These are phyloP conservation scores for Capronia epimyces DNA, from an alignment of 2,329 filamentous ascomycete species.

Conservation along the genomic window DNA sequence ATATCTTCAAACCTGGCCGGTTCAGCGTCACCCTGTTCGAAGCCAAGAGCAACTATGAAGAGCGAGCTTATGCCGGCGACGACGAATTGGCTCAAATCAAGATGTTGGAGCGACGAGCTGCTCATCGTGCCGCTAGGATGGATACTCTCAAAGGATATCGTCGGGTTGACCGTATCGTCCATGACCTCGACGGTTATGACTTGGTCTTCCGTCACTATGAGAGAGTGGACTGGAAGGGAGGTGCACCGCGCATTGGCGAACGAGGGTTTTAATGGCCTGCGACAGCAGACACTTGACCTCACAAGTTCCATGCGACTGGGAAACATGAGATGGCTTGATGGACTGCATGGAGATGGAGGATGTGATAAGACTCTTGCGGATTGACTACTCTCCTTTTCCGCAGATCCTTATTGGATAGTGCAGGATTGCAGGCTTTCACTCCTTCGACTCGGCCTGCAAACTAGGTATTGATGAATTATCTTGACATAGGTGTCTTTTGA, in stretches of 20 bases:
- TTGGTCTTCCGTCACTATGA: constrained; percentile 96
- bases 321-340: background rate
- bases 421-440: too few relatives aligned
- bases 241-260: constrained; percentile 58
- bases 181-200: constrained; percentile 96
- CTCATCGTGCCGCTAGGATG: constrained; percentile 51
- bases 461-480: too few relatives aligned
- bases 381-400: too few relatives aligned
- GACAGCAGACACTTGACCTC: too few relatives aligned
- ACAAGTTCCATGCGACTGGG: too few relatives aligned
- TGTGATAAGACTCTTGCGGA: too few relatives aligned
- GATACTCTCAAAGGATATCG: constrained; percentile 81
- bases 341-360: background rate
- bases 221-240: constrained; percentile 71
- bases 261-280: constrained; percentile 2
- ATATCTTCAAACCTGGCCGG: constrained; percentile 94
- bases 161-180: constrained; percentile 87
- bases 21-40: constrained; percentile 98
- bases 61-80: constrained; percentile 33
- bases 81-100: constrained; percentile 35
- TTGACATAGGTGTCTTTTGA: too few relatives aligned
- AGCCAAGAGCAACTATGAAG: constrained; percentile 59
- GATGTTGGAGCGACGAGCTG: constrained; percentile 41
- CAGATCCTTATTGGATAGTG: too few relatives aligned
- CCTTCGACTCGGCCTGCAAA: too few relatives aligned